Conservation (phyloP, 305 asterid genomes). For the Coffea humblotiana region DNA sequence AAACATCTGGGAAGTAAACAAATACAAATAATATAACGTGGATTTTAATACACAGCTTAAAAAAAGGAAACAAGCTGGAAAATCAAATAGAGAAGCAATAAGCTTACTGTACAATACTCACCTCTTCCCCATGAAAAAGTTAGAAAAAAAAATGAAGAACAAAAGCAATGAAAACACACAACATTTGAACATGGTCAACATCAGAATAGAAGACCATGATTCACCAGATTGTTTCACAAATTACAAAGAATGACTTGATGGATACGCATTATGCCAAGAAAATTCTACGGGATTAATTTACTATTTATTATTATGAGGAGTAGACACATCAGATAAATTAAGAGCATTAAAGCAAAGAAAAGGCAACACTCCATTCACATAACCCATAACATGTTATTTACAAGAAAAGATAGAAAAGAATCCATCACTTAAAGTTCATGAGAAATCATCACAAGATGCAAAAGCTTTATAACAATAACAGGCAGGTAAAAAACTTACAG, state of each 20-base stretch:
- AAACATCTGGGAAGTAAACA: neutral
- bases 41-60: no score
- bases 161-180: no score
- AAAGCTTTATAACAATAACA: constrained; percentile 2
- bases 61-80: no score
- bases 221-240: no score
- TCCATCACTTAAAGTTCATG: neutral
- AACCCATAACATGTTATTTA: neutral
- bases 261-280: neutral
- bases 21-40: neutral
- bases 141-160: no score
- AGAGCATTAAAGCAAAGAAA: neutral
- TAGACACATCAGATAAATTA: neutral
- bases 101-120: no score
- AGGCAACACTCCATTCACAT: neutral
- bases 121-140: no score
- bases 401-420: neutral
- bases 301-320: neutral
- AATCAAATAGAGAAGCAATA: no score
- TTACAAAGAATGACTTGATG: no score
- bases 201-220: no score
- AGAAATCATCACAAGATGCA: neutral
- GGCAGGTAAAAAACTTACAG: constrained; percentile 46
- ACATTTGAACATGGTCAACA: no score
- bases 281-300: neutral